phyloP scores from a whole-genome alignment of 805 yeast species.

The Pichia exigua region DNA sequence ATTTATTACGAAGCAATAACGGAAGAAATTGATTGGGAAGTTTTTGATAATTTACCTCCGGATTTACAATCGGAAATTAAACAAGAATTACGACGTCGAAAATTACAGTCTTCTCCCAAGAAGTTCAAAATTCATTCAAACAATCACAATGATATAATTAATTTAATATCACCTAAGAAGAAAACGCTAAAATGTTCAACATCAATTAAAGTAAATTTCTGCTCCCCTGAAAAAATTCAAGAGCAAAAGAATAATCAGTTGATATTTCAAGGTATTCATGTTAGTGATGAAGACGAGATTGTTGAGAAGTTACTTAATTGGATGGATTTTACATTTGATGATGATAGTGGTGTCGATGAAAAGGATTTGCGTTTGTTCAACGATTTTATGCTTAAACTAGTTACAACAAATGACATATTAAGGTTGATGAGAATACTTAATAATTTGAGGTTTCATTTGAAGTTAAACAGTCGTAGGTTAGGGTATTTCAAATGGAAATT shows the following conservation, averaged over 20 bases:
- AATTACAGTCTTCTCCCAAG: conserved; percentile 19
- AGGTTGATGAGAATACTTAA: conserved; percentile 16
- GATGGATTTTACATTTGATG: conserved; percentile 19
- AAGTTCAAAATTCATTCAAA: conserved; percentile 1
- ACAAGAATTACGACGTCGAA: conserved; percentile 41
- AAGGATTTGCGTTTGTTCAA: conserved; percentile 22
- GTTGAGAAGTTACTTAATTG: conserved; percentile 15
- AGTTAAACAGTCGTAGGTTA: not conserved
- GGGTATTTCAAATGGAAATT: conserved; percentile 19
- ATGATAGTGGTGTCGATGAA: conserved; percentile 17
- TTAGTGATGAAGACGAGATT: conserved; percentile 13
- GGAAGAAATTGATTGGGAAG: conserved; percentile 51
- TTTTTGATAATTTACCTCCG: conserved; percentile 55
- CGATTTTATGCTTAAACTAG: conserved; percentile 22
- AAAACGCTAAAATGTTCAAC: not conserved
- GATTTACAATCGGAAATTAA: conserved; percentile 58
- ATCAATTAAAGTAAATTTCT: not conserved
- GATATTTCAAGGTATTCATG: conserved; percentile 20
- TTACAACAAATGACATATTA: conserved; percentile 16
- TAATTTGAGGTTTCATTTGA: conserved; percentile 12
- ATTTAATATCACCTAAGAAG: conserved; percentile 13
- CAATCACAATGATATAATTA: conserved; percentile 14
- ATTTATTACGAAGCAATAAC: conserved; percentile 1
- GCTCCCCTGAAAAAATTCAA: conserved; percentile 5
- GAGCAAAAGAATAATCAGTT: conserved; percentile 3